Base-by-base conservation (phyloP, 2,329 filamentous ascomycete genomes). In the Fusarium palustre region DNA sequence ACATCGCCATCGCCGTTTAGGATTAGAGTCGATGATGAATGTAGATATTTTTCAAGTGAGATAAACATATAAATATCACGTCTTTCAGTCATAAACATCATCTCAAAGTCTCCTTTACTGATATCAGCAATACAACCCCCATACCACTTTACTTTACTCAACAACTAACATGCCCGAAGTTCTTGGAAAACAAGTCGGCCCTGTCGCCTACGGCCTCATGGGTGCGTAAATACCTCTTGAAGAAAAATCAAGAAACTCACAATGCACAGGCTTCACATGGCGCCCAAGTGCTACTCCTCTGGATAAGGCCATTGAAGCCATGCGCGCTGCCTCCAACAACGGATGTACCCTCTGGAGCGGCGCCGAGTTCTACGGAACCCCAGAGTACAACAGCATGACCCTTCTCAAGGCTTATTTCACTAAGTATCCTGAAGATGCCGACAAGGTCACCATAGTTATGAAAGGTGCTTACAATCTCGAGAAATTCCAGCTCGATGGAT, bases 291-390 rank as follows among this genome's bases (percentile, higher is more conserved):
- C 79, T 2, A 76, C 77, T 12, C 75, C 84, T 4, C 74, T 84
- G 16, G 83, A 87, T 34, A 79, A 86, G 64, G 80, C 84, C 38
- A 83, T 89, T 65, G 83, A 83, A 43, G 84, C 86, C 13, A 81
- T 91, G 78, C 85, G 85, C 69, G 82, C 85, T 20, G 81, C 88
- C 8, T 75, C 89, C 15, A 68, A 78, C 25, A 75, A 75, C 13
- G 81, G 83, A 57, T 79, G 78, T 72, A 84, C 79, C 64, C 80
- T 85, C 57, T 91, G 88, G 88, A 91, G 90, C 71, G 88, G 82
- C 38, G 89, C 84, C 66, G 88, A 91, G 74, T 85, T 91, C 74
- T 92, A 92, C 78, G 90, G 90, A 39, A 80, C 82, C 0, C 83
- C 85, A 2, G 81, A 86, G 22, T 83, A 83, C 72, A 90, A 91